Base-by-base conservation (phyloP, 768 basidiomycete genomes). In the Leucocoprinus leucothites region DNA sequence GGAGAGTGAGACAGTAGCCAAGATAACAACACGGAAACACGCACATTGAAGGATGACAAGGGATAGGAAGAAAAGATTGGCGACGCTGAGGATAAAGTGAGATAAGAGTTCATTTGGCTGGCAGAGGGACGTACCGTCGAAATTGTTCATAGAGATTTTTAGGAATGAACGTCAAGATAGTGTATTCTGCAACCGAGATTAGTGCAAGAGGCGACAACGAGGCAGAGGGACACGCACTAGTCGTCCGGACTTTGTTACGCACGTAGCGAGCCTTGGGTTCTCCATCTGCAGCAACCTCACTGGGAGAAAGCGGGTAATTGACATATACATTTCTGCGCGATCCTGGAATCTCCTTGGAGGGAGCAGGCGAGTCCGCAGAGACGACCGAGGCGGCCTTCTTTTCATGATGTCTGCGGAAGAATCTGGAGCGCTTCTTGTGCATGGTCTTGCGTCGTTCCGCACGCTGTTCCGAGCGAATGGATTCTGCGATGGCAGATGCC, bases 131-230 rank as follows among this genome's bases (percentile, higher is more conserved):
- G 60, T 58, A 87, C 87, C 95, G 81, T 58, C 91, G 80, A 67
- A 98, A 99, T 66, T 99, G 96, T 70, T 98, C 94, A 61, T 85
- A 91, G 60, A 98, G 71, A 67, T 98, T 97, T 80, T 91, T 94
- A 9, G 95, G 95, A 42, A 98, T 62, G 66, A 98, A 98, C 0
- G 93, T 91, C 48, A 97, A 47, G 46, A 91, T 68, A 24, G 94
- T 96, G 71, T 98, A 98, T 71, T 95, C 92, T 94, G 65, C 7
- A 22, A 18, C 6, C 1, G 1, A 22, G 49, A 52, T 58, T 58
- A 38, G 51, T 44, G 19, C 48, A 56, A 59, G 59, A 35, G 58
- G 25, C 14, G 25, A 31, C 43, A 26, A 47, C 22, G 26, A 48
- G 34, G 28, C 5, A 50, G 25, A 47, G 36, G 25, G 54, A n/a